Conservation (phyloP, 805 yeast species). For the Saturnispora bothae region DNA sequence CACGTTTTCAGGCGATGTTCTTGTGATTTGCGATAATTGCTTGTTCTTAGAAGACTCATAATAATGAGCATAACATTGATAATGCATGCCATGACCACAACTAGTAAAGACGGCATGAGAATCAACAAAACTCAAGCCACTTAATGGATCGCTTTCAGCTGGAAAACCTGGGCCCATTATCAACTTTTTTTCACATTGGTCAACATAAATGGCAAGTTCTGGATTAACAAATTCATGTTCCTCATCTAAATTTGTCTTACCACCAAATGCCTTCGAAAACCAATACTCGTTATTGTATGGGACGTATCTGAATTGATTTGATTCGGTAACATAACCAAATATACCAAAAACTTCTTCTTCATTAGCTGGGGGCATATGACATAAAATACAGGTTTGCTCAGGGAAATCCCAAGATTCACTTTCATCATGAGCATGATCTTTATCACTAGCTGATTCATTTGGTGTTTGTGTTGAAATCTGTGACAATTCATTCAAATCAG, state of each 20-base stretch:
- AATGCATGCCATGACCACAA: conserved; percentile 94
- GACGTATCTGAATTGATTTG: conserved; percentile 50
- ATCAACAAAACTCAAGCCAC: conserved; percentile 25
- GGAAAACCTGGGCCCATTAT: conserved; percentile 71
- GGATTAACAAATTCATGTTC: conserved; percentile 2
- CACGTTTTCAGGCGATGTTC: conserved; percentile 69
- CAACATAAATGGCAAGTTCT: conserved; percentile 23
- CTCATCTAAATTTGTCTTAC: conserved; percentile 31
- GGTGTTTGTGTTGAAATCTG: background rate
- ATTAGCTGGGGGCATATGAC: conserved; percentile 59
- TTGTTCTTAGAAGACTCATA: conserved; percentile 44
- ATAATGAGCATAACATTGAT: conserved; percentile 59
- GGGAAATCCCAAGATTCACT: conserved; percentile 55
- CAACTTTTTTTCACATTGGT: conserved; percentile 26
- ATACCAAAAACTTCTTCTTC: conserved; percentile 65
- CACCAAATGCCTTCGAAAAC: conserved; percentile 54
- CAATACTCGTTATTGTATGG: conserved; percentile 53
- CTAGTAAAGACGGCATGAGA: conserved; percentile 48
- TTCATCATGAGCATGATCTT: conserved; percentile 16
- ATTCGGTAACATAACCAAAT: conserved; percentile 48
- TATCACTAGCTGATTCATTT: conserved; percentile 6
- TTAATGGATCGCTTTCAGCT: conserved; percentile 13
- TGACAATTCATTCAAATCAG: background rate
- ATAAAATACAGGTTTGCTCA: conserved; percentile 64
- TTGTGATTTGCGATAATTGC: conserved; percentile 57